phyloP scores from a whole-genome alignment of 805 yeast species.

The Kodamaea hsintzibuensis region DNA sequence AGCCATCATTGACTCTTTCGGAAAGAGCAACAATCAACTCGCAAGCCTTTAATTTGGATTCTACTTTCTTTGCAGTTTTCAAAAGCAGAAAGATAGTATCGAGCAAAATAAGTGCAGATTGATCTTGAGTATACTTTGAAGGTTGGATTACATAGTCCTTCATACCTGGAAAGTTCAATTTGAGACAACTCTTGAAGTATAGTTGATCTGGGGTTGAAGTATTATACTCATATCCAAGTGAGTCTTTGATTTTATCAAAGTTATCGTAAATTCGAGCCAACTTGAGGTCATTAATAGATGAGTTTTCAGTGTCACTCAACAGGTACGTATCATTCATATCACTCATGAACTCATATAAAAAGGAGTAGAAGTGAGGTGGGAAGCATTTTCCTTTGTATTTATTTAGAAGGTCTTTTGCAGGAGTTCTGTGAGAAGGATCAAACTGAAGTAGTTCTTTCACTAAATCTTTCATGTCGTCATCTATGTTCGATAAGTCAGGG shows the following conservation, averaged over 20 bases:
- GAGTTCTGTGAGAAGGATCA: conserved; percentile 60
- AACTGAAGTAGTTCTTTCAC: conserved; percentile 63
- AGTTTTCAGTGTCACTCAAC: conserved; percentile 15
- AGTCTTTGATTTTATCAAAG: conserved; percentile 46
- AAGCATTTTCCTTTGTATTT: conserved; percentile 54
- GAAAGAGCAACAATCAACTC: conserved; percentile 75
- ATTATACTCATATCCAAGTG: conserved; percentile 24
- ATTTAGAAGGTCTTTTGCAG: conserved; percentile 54
- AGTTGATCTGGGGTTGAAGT: neutral
- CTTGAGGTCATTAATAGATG: conserved; percentile 30
- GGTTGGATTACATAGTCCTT: conserved; percentile 44
- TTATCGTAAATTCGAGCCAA: conserved; percentile 60
- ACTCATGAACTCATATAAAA: conserved; percentile 5
- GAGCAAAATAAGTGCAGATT: conserved; percentile 58
- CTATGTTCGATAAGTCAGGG: conserved; percentile 63
- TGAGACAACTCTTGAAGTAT: conserved; percentile 17
- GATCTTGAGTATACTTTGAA: conserved; percentile 28
- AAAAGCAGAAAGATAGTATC: conserved; percentile 46
- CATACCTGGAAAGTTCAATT: conserved; percentile 54
- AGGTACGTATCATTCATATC: conserved; percentile 3
- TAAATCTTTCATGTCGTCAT: conserved; percentile 54
- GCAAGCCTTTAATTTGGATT: conserved; percentile 65
- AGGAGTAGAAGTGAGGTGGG: conserved; percentile 62
- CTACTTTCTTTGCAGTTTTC: conserved; percentile 59
- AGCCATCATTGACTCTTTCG: conserved; percentile 77